Base-by-base conservation (phyloP, 1,284 basidiomycete species). In the Puccinia polysora region DNA sequence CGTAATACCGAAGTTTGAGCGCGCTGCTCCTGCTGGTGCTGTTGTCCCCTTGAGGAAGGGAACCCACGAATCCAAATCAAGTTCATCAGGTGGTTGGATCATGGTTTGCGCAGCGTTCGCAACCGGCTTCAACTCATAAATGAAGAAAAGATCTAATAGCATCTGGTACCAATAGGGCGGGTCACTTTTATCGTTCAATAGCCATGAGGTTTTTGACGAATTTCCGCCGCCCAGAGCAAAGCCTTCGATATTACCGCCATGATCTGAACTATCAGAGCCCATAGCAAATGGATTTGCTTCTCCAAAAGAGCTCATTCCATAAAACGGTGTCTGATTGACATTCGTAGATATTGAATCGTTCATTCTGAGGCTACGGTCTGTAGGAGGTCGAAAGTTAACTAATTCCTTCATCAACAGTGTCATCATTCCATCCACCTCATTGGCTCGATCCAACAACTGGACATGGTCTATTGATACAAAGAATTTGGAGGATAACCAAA, bases 111-210 rank as follows among this genome's bases (percentile, higher is more conserved):
- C 94, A 65, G 84, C 83, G 4, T 83, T 79, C 0, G 89, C 92
- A 18, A 97, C 88, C 0, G 91, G 88, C 74, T 91, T 92, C 32
- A 98, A 85, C 74, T 92, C 88, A 78, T 95, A 88, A 4, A 85
- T 79, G 28, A 85, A 84, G 77, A 90, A 91, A 2, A 98, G 82
- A 0, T 92, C 91, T 53, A 86, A 83, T 60, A 98, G 87, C 65
- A 98, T 85, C 79, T 87, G 89, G 25, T 97, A 82, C 75, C 90
- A 93, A 80, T 93, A 92, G 0, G 95, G 95, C 47, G 76, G 74
- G n/a, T n/a, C n/a, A n/a, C n/a, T n/a, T n/a, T 79, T 64, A 10
- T n/a, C 25, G 32, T 30, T 8, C 10, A 30, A 38, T 62, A 52
- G 2, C 23, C 71, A 43, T n/a, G 34, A 40, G 6, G 62, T 28